Evolutionary conservation across 208 protist species (phyloP).

Genomic region (Polymyxa betae): DNA sequence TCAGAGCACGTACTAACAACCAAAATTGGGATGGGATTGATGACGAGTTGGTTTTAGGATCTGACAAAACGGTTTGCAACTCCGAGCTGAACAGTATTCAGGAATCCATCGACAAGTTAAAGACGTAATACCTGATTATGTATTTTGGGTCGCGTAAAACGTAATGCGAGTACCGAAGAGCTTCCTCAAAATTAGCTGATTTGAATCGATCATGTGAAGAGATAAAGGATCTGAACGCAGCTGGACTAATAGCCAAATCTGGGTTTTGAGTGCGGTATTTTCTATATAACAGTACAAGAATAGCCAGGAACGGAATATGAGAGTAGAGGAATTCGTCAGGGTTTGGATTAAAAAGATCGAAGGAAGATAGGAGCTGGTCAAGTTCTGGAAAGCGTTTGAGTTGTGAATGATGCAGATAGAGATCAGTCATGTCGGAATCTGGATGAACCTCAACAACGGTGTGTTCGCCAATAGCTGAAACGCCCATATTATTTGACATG

Average conservation of each 20-base stretch:
- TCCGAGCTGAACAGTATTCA: background rate
- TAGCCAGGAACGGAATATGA: slow-evolving; percentile 54
- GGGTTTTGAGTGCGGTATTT: background rate
- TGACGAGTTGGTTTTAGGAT: background rate
- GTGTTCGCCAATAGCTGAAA: slow-evolving; percentile 8
- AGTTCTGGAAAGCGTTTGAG: background rate
- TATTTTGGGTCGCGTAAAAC: background rate
- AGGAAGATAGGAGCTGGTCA: background rate
- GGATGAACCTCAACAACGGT: slow-evolving; percentile 30
- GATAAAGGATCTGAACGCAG: background rate
- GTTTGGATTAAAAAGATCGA: slow-evolving; percentile 41
- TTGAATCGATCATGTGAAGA: slow-evolving; percentile 38
- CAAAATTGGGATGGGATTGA: slow-evolving; percentile 68
- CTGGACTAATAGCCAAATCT: background rate
- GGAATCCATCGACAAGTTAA: slow-evolving; percentile 11
- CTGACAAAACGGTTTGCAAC: background rate
- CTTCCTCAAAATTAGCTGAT: slow-evolving; percentile 34
- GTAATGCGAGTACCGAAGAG: slow-evolving; percentile 13
- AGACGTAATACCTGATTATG: background rate
- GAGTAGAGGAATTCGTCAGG: background rate
- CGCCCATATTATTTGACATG: background rate
- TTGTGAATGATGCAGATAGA: slow-evolving; percentile 24
- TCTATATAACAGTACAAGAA: background rate
- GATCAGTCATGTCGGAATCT: background rate
- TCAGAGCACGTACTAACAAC: slow-evolving; percentile 72